A percentile compares a stretch with the other conserved stretches of the same genome.
phyloP scores from a whole-genome alignment of 225 moss, liverwort and hornwort genomes.

The Anthoceros angustus region DNA sequence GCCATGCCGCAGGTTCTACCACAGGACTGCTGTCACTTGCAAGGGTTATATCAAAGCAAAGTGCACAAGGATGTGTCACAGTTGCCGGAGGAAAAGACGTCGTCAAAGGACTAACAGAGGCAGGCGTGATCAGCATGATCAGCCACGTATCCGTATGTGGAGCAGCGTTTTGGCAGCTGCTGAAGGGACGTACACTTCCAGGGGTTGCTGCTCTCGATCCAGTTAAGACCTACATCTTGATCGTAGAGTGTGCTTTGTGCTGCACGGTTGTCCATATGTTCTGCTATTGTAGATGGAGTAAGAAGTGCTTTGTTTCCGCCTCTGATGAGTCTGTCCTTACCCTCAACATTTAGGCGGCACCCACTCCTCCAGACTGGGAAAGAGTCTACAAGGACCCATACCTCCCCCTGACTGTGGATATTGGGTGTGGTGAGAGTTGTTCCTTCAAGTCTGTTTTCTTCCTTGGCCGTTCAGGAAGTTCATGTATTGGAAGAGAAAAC shows the following conservation, averaged over 20 bases:
- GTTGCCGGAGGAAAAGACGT: not conserved
- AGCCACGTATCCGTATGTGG: not conserved
- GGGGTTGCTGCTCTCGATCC: not conserved
- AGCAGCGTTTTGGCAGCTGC: not conserved
- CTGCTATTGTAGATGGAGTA: not conserved
- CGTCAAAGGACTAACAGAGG: not conserved
- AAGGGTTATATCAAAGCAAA: not conserved
- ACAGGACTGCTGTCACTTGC: not conserved
- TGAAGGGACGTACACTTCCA: not conserved
- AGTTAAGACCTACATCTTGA: not conserved
- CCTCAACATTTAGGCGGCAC: not conserved
- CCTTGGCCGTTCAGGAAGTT: not conserved
- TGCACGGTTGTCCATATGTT: not conserved
- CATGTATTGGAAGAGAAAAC: not conserved
- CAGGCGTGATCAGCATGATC: not conserved
- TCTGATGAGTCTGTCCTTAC: too few relatives aligned
- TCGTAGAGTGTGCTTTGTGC: not conserved
- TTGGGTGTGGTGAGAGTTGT: not conserved
- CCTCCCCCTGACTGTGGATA: not conserved
- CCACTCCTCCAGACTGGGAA: not conserved
- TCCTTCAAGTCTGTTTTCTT: not conserved
- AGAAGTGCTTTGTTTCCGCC: too few relatives aligned
- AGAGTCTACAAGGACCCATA: not conserved
- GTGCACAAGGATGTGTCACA: not conserved
- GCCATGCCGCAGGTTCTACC: not conserved